Base-by-base conservation (phyloP, 352 stramenopile genomes). In the Globisporangium barbulae region DNA sequence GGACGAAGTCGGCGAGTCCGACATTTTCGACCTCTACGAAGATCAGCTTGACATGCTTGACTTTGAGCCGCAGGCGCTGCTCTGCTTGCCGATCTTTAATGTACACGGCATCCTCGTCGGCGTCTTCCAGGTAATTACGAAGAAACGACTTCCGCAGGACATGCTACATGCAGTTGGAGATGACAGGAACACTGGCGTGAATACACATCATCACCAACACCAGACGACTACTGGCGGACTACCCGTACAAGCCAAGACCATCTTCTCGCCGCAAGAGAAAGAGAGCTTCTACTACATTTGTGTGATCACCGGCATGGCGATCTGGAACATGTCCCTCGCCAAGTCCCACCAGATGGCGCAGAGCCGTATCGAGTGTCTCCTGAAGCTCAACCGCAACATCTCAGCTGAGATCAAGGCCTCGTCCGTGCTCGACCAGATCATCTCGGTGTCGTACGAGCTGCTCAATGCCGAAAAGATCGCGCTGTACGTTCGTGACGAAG, bases 41-140 rank as follows among this genome's bases (percentile, higher is more conserved):
- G 76, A 87, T 39, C 82, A 89, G 44, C 65, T 91, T 41, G 76
- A 88, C 52, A 69, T 85, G 44, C 74, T 91, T 0, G 79, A 87
- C 37, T 91, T 91, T 53, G 75, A 84, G 13, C 81, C 74, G 5
- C 78, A 85, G 35, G 76, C 72, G 21, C 59, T 88, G 41, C 62
- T 90, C 2, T 90, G 80, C 37, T 68, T 69, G 0, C 78, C 80
- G 1, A 90, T 88, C 21, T 79, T 83, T 59, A 90, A 88, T 39
- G 78, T 79, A n/a, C 78, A 90, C 60, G 77, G 80, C 0, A 61
- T 85, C 33, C 61, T 88, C 52, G 66, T 90, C 21, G 80, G 80
- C 9, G 80, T 86, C 5, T 84, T 88, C 42, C 80, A 90, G 55
- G 75, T 83, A 30, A 81, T 88, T 41, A 90, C 78, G 5, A 65